Conservation (phyloP, 352 stramenopile genomes). For the Phytophthora ohioensis region DNA sequence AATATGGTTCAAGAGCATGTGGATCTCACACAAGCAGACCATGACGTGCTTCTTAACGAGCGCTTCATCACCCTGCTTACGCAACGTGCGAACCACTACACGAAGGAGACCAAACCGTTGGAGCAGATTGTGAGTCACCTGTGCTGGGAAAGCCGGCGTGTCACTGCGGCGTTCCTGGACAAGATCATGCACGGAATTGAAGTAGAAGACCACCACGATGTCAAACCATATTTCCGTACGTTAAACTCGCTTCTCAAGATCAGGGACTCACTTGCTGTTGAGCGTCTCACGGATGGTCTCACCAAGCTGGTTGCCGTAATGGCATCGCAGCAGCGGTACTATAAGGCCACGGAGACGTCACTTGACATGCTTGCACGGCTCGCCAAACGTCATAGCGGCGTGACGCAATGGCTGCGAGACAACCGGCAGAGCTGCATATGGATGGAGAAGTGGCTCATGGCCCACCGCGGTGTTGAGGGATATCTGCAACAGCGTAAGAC, state of each 20-base stretch:
- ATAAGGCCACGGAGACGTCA: slow-evolving; percentile 87
- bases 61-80: slow-evolving; percentile 81
- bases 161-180: slow-evolving; percentile 68
- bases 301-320: slow-evolving; percentile 81
- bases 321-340: slow-evolving; percentile 87
- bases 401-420: slow-evolving; percentile 71
- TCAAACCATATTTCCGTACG: slow-evolving; percentile 92
- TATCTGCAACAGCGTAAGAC: slow-evolving; percentile 81
- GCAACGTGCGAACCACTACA: slow-evolving; percentile 77
- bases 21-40: slow-evolving; percentile 63
- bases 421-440: slow-evolving; percentile 75
- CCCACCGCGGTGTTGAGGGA: slow-evolving; percentile 68
- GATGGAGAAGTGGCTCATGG: slow-evolving; percentile 87
- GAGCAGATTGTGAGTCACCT: slow-evolving; percentile 83
- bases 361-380: slow-evolving; percentile 89
- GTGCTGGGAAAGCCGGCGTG: slow-evolving; percentile 77
- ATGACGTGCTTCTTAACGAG: slow-evolving; percentile 76
- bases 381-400: slow-evolving; percentile 75
- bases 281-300: slow-evolving; percentile 75
- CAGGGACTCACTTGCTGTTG: slow-evolving; percentile 66
- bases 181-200: slow-evolving; percentile 82
- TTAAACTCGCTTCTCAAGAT: slow-evolving; percentile 84
- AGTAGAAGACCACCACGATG: slow-evolving; percentile 82
- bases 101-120: slow-evolving; percentile 81
- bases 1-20: slow-evolving; percentile 82